phyloP scores from a whole-genome alignment of 768 basidiomycete species.

The Amanita rubescens region DNA sequence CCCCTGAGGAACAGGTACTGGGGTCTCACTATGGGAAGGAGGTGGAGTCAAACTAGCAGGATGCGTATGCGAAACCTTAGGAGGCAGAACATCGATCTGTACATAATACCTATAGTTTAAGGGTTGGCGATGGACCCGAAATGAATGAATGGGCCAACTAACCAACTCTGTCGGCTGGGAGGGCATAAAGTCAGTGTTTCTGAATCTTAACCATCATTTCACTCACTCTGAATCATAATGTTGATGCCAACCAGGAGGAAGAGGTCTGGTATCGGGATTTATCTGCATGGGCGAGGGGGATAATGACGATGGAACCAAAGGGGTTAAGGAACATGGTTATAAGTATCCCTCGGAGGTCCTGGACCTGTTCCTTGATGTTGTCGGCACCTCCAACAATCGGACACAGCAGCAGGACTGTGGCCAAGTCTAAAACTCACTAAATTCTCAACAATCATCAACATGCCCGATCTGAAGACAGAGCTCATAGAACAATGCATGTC shows the following conservation, averaged over 20 bases:
- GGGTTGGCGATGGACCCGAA: conserved; percentile 1
- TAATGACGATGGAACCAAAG: not conserved
- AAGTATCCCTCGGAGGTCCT: no score
- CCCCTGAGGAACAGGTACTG: not conserved
- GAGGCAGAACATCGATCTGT: conserved; percentile 22
- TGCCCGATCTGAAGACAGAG: conserved; percentile 21
- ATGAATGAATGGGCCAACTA: not conserved
- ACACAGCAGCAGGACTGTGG: no score
- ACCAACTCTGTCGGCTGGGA: not conserved
- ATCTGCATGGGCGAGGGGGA: not conserved
- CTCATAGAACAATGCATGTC: conserved; percentile 64
- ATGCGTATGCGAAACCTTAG: conserved; percentile 27
- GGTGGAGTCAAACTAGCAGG: conserved; percentile 18
- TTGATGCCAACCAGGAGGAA: conserved; percentile 27
- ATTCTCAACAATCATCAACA: conserved; percentile 5
- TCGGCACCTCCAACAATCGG: no score
- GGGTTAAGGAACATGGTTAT: not conserved
- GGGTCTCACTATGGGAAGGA: not conserved
- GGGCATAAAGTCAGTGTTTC: not conserved
- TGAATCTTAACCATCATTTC: not conserved
- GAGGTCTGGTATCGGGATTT: conserved; percentile 17
- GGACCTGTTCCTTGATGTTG: no score
- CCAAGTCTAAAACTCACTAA: no score
- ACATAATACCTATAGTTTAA: conserved; percentile 26
- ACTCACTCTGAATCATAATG: conserved; percentile 26